Conservation (phyloP, 352 stramenopile species). For the Paralagenidium karlingii region DNA sequence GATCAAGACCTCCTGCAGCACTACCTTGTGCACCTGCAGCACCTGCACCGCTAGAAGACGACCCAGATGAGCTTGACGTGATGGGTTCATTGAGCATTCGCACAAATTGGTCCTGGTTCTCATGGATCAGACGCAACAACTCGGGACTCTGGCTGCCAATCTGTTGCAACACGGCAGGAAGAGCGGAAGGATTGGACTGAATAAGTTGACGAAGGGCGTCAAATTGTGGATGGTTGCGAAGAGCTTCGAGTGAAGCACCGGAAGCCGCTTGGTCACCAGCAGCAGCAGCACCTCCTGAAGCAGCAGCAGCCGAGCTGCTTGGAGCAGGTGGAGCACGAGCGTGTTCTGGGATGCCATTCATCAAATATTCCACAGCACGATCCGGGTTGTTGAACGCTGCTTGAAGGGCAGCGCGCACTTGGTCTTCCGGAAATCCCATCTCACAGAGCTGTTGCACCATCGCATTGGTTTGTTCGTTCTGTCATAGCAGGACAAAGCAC, state of each 20-base stretch:
- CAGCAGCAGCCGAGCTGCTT: slow-evolving; percentile 8
- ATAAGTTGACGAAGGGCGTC: slow-evolving; percentile 69
- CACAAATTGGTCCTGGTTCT: slow-evolving; percentile 81
- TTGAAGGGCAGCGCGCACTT: slow-evolving; percentile 58
- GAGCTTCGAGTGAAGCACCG: slow-evolving; percentile 46
- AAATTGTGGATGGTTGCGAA: slow-evolving; percentile 80
- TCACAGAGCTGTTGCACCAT: slow-evolving; percentile 65
- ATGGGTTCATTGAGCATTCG: slow-evolving; percentile 83
- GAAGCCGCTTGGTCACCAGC: slow-evolving; percentile 7
- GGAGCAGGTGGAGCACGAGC: slow-evolving; percentile 13
- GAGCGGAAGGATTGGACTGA: slow-evolving; percentile 67
- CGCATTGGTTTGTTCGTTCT: slow-evolving; percentile 33
- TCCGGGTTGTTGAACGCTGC: slow-evolving; percentile 82
- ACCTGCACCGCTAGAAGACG: slow-evolving; percentile 12
- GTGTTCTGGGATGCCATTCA: slow-evolving; percentile 75
- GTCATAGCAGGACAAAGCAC: not conserved
- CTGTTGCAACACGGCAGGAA: slow-evolving; percentile 74
- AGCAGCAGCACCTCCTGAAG: slow-evolving; percentile 10
- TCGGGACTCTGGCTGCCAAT: slow-evolving; percentile 77
- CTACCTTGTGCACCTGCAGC: slow-evolving; percentile 25
- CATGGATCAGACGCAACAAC: slow-evolving; percentile 70
- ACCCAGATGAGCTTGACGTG: slow-evolving; percentile 28
- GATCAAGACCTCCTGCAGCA: slow-evolving; percentile 20
- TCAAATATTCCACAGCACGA: slow-evolving; percentile 80
- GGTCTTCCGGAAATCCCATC: slow-evolving; percentile 83